Percentiles rank a stretch among this genome's conserved stretches.
Evolutionary conservation across 2,329 filamentous ascomycete species (phyloP).

Genomic region (Fusarium hostae): DNA sequence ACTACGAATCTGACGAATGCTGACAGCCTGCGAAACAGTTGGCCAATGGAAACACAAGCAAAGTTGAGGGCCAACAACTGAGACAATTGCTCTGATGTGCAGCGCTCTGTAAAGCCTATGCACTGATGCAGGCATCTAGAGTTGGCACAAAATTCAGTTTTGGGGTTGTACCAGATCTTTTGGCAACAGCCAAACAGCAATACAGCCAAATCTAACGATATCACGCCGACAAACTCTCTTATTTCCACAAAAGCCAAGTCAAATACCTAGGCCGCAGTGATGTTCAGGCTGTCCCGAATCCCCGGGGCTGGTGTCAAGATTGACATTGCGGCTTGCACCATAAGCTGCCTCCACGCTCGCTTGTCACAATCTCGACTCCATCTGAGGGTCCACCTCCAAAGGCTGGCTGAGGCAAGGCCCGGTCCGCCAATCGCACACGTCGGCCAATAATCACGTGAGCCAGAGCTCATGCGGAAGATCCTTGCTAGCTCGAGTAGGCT

Average conservation of each 20-base stretch:
- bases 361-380: conserved; percentile 36
- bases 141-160: not conserved
- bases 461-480: conserved; percentile 48
- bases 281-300: conserved; percentile 20
- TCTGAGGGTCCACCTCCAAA: conserved; percentile 35
- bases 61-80: conserved; percentile 1
- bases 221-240: conserved; percentile 36
- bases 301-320: conserved; percentile 38
- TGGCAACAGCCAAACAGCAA: conserved; percentile 8
- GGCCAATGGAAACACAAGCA: not conserved
- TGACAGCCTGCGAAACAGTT: not conserved
- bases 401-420: conserved; percentile 47
- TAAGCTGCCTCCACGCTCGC: conserved; percentile 26
- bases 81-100: not conserved
- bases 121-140: not conserved
- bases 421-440: conserved; percentile 55
- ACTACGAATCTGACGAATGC: not conserved
- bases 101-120: not conserved
- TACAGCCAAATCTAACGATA: conserved; percentile 16
- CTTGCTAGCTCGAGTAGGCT: conserved; percentile 47
- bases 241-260: not conserved
- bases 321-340: conserved; percentile 30
- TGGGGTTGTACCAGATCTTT: not conserved
- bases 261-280: not conserved
- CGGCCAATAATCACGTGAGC: conserved; percentile 49